Evolutionary conservation across 441 rosid species (phyloP), one percentile per base, ranked within the genome.

Genomic region (Brassica balearica): DNA sequence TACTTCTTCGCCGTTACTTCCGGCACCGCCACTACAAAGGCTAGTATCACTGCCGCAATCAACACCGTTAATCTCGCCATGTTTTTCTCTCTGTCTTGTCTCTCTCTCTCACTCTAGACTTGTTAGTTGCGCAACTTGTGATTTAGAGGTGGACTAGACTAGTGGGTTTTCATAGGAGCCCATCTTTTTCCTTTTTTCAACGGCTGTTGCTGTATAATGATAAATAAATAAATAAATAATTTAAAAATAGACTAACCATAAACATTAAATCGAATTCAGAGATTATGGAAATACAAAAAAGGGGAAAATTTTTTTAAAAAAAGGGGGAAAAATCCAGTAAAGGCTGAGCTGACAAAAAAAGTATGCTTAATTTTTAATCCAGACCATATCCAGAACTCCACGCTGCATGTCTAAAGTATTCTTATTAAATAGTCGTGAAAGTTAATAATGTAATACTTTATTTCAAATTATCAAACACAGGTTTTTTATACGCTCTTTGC

Each of bases 1-100:
- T 48, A 91, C 84, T 84, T 87, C 10, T 89, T 88, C 15, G 95
- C 95, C 38, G 82, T 84, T 32, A 80, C 98, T 78, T 85, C 82
- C 27, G 90, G 92, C 71, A 82, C 78, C 84, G 81, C 71, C 84
- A 84, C 46, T 61, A 82, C 68, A 4, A 82, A 75, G 43, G 74
- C 75, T 61, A 86, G 55, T 56, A 79, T 78, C 66, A 68, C 79
- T 68, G 66, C 81, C 65, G 64, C 63, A 69, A 76, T 75, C 32
- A 72, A 70, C 61, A 68, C 80, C 72, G 75, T 74, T 63, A 73
- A 68, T 75, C 81, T 71, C 76, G 29, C 72, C 83, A 61, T 82
- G 61, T 69, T 65, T 69, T 65, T 69, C 32, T 56, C 19, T 10
- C 29, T 29, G 0, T 25, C 27, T 27, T 14, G 20, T 41, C 43